These are phyloP conservation scores for Hyphodiscus sp. DNA, from an alignment of 2,329 filamentous ascomycete genomes.

Conservation along the genomic window DNA sequence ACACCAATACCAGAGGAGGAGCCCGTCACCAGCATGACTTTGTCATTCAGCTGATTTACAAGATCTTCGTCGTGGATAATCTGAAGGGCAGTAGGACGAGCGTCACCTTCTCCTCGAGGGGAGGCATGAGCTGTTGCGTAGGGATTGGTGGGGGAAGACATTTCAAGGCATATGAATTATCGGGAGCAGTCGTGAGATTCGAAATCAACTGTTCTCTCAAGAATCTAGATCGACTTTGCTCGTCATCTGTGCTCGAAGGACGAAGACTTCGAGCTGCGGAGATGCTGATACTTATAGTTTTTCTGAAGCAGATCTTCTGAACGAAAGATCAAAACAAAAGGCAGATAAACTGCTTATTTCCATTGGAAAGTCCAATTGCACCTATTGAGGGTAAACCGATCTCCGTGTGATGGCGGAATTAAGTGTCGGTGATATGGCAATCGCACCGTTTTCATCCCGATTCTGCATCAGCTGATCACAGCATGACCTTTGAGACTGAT, in stretches of 20 bases:
- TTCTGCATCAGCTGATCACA: too few relatives aligned
- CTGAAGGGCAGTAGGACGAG: slow-evolving; percentile 19
- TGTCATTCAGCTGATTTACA: slow-evolving; percentile 30
- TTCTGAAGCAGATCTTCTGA: slow-evolving; percentile 29
- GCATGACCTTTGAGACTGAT: too few relatives aligned
- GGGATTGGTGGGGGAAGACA: neutral
- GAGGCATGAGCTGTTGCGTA: neutral
- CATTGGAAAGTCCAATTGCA: too few relatives aligned
- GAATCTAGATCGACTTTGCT: neutral
- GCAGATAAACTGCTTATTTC: too few relatives aligned
- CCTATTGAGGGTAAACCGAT: too few relatives aligned
- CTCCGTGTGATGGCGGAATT: too few relatives aligned
- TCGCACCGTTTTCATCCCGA: too few relatives aligned
- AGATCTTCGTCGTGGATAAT: slow-evolving; percentile 22
- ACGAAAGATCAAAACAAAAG: neutral
- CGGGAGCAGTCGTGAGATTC: neutral
- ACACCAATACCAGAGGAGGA: slow-evolving; percentile 32
- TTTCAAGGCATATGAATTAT: neutral
- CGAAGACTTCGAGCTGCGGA: slow-evolving; percentile 34
- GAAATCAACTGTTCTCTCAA: neutral
- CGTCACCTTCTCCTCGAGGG: neutral
- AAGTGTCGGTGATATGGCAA: too few relatives aligned
- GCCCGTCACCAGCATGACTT: slow-evolving; percentile 32
- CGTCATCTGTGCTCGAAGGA: neutral
- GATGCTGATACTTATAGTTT: slow-evolving; percentile 40